A percentile compares a stretch with the other conserved stretches of the same genome.
These are phyloP conservation scores for Lasiosphaeriaceae sp. DNA, from an alignment of 495 filamentous ascomycete genomes.

Conservation along the genomic window DNA sequence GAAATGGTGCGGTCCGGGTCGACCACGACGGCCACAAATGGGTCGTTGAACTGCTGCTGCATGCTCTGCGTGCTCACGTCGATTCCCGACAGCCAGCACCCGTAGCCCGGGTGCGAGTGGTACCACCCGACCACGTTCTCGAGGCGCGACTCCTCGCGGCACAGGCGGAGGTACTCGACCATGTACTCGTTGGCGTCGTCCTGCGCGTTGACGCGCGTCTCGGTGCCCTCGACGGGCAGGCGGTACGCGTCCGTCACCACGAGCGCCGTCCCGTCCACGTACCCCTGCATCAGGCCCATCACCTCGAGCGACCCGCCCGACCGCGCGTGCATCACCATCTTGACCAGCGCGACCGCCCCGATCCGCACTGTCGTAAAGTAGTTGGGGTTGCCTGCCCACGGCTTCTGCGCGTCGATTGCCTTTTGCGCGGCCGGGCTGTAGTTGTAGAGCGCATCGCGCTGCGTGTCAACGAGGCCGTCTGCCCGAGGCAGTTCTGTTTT, in stretches of 20 bases:
- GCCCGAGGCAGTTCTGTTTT: slow-evolving; percentile 59
- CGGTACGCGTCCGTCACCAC: slow-evolving; percentile 94
- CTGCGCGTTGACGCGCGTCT: slow-evolving; percentile 94
- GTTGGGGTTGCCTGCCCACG: slow-evolving; percentile 78
- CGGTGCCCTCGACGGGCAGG: slow-evolving; percentile 94
- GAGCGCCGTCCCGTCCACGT: slow-evolving; percentile 76
- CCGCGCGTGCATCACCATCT: slow-evolving; percentile 99
- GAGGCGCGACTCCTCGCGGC: slow-evolving; percentile 68
- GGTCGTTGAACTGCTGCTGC: slow-evolving; percentile 80
- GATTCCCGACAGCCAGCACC: slow-evolving; percentile 96
- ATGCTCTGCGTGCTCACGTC: slow-evolving; percentile 83
- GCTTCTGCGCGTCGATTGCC: slow-evolving; percentile 53
- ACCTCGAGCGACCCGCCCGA: slow-evolving; percentile 88
- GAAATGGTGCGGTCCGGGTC: slow-evolving; percentile 96
- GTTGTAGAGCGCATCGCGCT: slow-evolving; percentile 84
- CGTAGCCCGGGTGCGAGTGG: slow-evolving; percentile 95
- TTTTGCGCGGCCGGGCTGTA: slow-evolving; percentile 68
- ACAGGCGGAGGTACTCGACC: slow-evolving; percentile 72
- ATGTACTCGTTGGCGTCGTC: slow-evolving; percentile 97
- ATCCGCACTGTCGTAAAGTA: slow-evolving; percentile 94
- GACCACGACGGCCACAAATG: slow-evolving; percentile 94
- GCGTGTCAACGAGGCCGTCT: slow-evolving; percentile 70
- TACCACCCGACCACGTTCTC: slow-evolving; percentile 99
- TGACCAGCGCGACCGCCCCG: slow-evolving; percentile 87
- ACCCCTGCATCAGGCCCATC: slow-evolving; percentile 99